Evolutionary conservation across 345 rosid genomes (phyloP), one percentile per base, ranked within the genome.

Genomic region (Hypericum androsaemum): DNA sequence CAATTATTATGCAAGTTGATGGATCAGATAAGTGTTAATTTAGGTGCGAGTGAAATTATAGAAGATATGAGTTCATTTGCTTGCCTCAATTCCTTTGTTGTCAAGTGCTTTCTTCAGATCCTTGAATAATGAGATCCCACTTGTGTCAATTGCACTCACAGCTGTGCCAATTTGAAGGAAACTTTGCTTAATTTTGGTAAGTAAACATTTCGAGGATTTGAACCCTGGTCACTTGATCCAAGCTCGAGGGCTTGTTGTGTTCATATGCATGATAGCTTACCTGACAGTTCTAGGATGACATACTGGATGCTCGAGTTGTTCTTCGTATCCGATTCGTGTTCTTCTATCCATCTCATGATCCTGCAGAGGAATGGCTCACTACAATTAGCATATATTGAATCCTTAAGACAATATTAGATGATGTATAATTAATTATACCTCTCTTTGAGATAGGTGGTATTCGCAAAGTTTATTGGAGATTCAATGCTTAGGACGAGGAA

Each of bases 401-500:
- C 37, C 5, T 10, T 7, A 37, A 2, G 11, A n/a, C 12, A 9
- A 8, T 36, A 10, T n/a, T 13, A 7, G 51, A 41, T 41, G n/a
- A 51, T 60, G 58, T 32, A 39, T 50, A 5, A 42, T 37, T 58
- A 7, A 57, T n/a, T 22, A 22, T 22, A 83, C 97, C 97, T 82
- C 63, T 90, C 96, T 12, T 82, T 78, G 68, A 90, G 89, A 69
- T 90, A 90, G 4, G 76, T 77, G 14, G 89, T 65, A 57, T 90
- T 90, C 39, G 96, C 88, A 59, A 90, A 90, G 63, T 87, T 90
- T 70, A 90, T 75, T 0, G 95, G 82, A 43, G 98, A 69, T 75
- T 87, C 92, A 12, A 87, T 67, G 75, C 95, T 73, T 46, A 90
- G 65, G 43, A 90, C 71, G 52, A 90, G 86, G 61, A 87, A 76